Evolutionary conservation across 176 grass and related monocot species (phyloP).

Genomic region (Aegilops speltoides): DNA sequence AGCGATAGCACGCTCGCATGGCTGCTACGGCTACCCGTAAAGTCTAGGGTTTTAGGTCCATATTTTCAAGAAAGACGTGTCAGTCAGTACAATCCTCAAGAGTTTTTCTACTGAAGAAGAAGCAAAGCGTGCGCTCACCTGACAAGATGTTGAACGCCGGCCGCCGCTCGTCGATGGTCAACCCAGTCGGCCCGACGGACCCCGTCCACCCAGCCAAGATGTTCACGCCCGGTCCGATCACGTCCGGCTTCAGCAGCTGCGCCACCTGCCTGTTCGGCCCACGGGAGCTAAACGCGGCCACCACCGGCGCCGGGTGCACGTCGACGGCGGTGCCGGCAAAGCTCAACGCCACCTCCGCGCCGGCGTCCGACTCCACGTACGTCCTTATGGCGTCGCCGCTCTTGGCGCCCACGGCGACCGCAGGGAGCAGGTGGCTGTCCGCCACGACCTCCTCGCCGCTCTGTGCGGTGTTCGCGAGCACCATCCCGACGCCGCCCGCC

Average conservation of each 20-base stretch:
- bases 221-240: constrained; percentile 86
- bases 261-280: constrained; percentile 69
- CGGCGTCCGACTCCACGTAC: constrained; percentile 46
- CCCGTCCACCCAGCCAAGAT: constrained; percentile 83
- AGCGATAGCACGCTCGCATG: too few relatives aligned
- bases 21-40: not conserved
- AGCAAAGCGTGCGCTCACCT: constrained; percentile 48
- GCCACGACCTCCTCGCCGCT: constrained; percentile 84
- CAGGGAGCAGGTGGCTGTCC: constrained; percentile 78
- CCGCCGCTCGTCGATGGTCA: constrained; percentile 58
- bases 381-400: constrained; percentile 60
- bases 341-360: constrained; percentile 43
- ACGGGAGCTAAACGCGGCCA: constrained; percentile 90
- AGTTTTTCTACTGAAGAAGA: not conserved
- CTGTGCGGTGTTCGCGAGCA: constrained; percentile 65
- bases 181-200: constrained; percentile 61
- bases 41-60: not conserved
- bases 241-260: constrained; percentile 88
- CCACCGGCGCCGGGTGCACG: constrained; percentile 79
- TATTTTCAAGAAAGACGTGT: not conserved
- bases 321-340: constrained; percentile 69
- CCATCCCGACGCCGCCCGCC: constrained; percentile 77
- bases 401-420: constrained; percentile 67
- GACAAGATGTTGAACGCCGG: constrained; percentile 77
- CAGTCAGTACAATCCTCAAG: not conserved